Evolutionary conservation across 2,329 filamentous ascomycete genomes (phyloP).

Genomic region (Teratosphaeriaceae sp.): DNA sequence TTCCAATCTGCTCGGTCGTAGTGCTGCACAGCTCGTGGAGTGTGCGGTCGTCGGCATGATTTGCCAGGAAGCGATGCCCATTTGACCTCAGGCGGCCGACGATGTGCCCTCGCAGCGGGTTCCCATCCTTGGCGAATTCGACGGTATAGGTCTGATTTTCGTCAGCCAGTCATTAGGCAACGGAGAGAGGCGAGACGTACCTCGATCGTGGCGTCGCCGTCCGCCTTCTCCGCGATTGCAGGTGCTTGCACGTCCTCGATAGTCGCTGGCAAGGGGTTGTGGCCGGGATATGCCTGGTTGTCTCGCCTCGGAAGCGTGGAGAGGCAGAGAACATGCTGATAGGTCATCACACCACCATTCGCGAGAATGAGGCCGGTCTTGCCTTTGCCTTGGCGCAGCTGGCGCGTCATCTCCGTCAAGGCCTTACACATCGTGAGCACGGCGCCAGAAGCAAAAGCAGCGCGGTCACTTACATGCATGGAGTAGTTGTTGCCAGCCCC

Average conservation of each 20-base stretch:
- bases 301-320: constrained; percentile 40
- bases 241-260: constrained; percentile 37
- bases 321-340: constrained; percentile 57
- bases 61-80: constrained; percentile 50
- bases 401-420: constrained; percentile 50
- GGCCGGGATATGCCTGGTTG: constrained; percentile 39
- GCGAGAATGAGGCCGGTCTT: constrained; percentile 54
- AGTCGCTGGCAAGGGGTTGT: constrained; percentile 40
- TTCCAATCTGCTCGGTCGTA: constrained; percentile 43
- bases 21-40: constrained; percentile 39
- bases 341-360: constrained; percentile 59
- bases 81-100: constrained; percentile 45
- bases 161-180: neutral
- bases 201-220: constrained; percentile 49
- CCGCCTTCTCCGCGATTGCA: constrained; percentile 34
- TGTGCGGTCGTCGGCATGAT: constrained; percentile 47
- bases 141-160: constrained; percentile 50
- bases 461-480: constrained; percentile 49
- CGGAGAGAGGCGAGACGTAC: constrained; percentile 27
- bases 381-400: constrained; percentile 41
- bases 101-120: constrained; percentile 43
- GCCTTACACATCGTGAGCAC: constrained; percentile 27
- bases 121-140: constrained; percentile 48
- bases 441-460: neutral
- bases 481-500: constrained; percentile 67